These are phyloP conservation scores for Cochlearia excelsa DNA, from an alignment of 345 rosid species.

Conservation along the genomic window DNA sequence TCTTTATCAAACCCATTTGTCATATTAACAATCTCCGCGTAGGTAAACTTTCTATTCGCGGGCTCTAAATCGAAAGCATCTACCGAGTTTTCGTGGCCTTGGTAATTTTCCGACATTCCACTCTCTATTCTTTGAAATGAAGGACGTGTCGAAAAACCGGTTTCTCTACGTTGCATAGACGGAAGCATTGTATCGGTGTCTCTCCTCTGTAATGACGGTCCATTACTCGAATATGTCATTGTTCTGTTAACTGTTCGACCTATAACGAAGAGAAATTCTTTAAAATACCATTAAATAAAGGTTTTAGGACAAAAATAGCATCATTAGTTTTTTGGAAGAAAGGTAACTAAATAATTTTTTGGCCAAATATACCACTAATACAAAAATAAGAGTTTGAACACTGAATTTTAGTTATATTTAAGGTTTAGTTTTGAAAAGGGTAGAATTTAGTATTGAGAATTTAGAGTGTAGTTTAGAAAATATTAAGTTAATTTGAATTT, in stretches of 20 bases:
- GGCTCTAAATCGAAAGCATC: slow-evolving; percentile 33
- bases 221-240: slow-evolving; percentile 23
- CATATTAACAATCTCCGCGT: slow-evolving; percentile 37
- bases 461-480: too few relatives aligned
- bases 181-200: slow-evolving; percentile 25
- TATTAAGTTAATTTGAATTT: too few relatives aligned
- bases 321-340: too few relatives aligned
- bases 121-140: slow-evolving; percentile 35
- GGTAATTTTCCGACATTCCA: slow-evolving; percentile 26
- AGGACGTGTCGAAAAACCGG: slow-evolving; percentile 13
- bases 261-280: not conserved
- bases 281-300: too few relatives aligned
- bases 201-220: slow-evolving; percentile 33
- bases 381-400: too few relatives aligned
- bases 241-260: slow-evolving; percentile 11
- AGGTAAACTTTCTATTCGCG: slow-evolving; percentile 33
- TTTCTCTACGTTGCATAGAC: slow-evolving; percentile 31
- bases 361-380: too few relatives aligned
- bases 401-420: too few relatives aligned
- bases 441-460: too few relatives aligned
- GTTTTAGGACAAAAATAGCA: too few relatives aligned
- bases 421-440: too few relatives aligned
- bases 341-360: too few relatives aligned
- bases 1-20: slow-evolving; percentile 45
- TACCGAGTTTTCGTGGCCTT: slow-evolving; percentile 15